Evolutionary conservation across 2,329 filamentous ascomycete species (phyloP), one percentile per base, ranked within the genome.

Genomic region (Graphilbum ipis-grandicollis): DNA sequence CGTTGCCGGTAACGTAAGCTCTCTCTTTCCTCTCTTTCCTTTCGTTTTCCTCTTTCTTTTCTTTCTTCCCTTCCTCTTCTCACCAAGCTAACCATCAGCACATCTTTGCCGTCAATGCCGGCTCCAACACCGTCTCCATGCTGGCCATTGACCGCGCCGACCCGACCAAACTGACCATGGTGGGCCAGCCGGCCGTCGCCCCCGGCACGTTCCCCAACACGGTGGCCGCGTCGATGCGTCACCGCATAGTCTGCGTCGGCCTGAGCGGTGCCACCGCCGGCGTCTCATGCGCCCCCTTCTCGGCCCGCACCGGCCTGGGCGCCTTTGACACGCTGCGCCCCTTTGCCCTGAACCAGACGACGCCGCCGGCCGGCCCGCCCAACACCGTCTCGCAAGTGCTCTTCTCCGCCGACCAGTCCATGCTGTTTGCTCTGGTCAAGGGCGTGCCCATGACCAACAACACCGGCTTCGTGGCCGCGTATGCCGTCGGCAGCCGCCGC

Each of bases 331-430:
- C 38, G 2, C 56, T 66, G 0, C 58, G 63, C 0, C 38, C 54
- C 0, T 63, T 75, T 40, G 56, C 63, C 12, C 46, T 77, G 1
- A 51, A 54, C 2, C 73, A 77, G 47, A 62, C 60, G 0, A 75
- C 66, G 0, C 73, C 74, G 0, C 71, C 74, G 0, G 50, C 56
- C 0, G 73, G 71, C 0, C 71, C 72, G 0, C 51, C 56, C 2
- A 73, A 74, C 50, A 74, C 67, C 0, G 59, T 76, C 3, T 74
- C 71, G 0, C 70, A 77, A 8, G 57, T 63, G 0, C 68, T 75
- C 48, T 77, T 75, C 53, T 69, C 66, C 1, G 50, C 51, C 0
- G 69, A 77, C 36, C 60, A 69, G 42, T 53, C 49, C 0, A 58
- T 52, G 2, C 53, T 79, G 0, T 60, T 67, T 35, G 59, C 66